A percentile compares a stretch with the other conserved stretches of the same genome.
Conservation (phyloP, 371 early-diverging fungal genomes). For the Zopfochytrium polystomum region DNA sequence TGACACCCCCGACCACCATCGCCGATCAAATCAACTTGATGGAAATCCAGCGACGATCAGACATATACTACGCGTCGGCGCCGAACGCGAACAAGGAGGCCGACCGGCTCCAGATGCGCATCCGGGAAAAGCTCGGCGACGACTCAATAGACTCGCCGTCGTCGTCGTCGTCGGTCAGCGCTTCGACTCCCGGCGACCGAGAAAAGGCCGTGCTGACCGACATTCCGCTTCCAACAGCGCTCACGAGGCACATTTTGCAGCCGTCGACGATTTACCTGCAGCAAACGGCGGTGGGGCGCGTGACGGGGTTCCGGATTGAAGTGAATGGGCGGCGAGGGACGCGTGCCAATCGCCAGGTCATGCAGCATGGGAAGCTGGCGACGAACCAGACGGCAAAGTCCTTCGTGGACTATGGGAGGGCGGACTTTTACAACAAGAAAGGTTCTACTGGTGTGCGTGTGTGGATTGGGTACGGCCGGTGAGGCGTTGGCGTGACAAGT, state of each 20-base stretch:
- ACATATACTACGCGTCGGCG: conserved; percentile 8
- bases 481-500: too few species aligned
- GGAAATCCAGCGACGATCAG: conserved; percentile 12
- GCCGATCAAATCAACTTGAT: conserved; percentile 1
- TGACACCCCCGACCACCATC: not conserved
- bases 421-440: conserved; percentile 37
- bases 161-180: conserved; percentile 11
- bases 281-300: conserved; percentile 28
- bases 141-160: not conserved
- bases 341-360: conserved; percentile 27
- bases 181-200: not conserved
- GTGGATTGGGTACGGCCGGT: conserved; percentile 39
- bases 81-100: not conserved
- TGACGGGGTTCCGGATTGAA: conserved; percentile 42
- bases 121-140: not conserved
- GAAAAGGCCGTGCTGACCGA: conserved; percentile 22
- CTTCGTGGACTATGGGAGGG: conserved; percentile 40
- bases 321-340: conserved; percentile 40
- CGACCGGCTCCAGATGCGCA: too few species aligned
- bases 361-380: conserved; percentile 37
- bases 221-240: conserved; percentile 46
- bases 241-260: conserved; percentile 36
- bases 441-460: conserved; percentile 45
- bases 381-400: conserved; percentile 26
- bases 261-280: conserved; percentile 22